Evolutionary conservation across 1,139 yeast species (phyloP).

Genomic region (Zygosaccharomyces sapae): DNA sequence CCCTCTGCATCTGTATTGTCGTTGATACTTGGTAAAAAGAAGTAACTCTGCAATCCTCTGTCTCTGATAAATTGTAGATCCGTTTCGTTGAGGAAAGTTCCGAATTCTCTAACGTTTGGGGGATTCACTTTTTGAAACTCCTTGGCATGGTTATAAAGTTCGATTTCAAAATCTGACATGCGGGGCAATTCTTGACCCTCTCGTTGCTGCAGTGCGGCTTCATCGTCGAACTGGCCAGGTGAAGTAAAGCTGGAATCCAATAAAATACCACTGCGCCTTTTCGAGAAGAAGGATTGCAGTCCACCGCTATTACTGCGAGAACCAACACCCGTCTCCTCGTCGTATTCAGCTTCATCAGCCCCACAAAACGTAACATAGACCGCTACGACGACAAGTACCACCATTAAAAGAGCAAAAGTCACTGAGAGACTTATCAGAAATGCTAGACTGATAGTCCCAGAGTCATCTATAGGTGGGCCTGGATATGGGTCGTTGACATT

Average conservation of each 20-base stretch:
- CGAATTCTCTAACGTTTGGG: slow-evolving; percentile 42
- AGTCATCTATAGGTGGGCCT: slow-evolving; percentile 35
- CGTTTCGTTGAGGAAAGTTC: slow-evolving; percentile 38
- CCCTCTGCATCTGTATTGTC: slow-evolving; percentile 37
- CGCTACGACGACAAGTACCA: slow-evolving; percentile 37
- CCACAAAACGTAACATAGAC: slow-evolving; percentile 41
- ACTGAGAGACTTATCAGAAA: slow-evolving; percentile 41
- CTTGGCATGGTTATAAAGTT: slow-evolving; percentile 38
- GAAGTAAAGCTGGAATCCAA: slow-evolving; percentile 38
- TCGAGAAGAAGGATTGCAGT: slow-evolving; percentile 25
- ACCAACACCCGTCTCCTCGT: slow-evolving; percentile 29
- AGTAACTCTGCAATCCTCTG: slow-evolving; percentile 48
- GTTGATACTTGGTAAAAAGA: slow-evolving; percentile 41
- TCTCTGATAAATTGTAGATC: slow-evolving; percentile 43
- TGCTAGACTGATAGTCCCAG: slow-evolving; percentile 38
- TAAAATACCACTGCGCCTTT: slow-evolving; percentile 27
- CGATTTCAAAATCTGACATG: slow-evolving; percentile 37
- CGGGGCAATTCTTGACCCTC: slow-evolving; percentile 37
- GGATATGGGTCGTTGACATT: slow-evolving; percentile 12
- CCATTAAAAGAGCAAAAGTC: slow-evolving; percentile 40
- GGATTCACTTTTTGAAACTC: slow-evolving; percentile 40
- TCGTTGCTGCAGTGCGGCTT: slow-evolving; percentile 34
- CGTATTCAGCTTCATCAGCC: slow-evolving; percentile 31
- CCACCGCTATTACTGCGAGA: slow-evolving; percentile 15
- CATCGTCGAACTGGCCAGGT: slow-evolving; percentile 40